Evolutionary conservation across 768 basidiomycete genomes (phyloP).

Genomic region (Tricholoma sp.): DNA sequence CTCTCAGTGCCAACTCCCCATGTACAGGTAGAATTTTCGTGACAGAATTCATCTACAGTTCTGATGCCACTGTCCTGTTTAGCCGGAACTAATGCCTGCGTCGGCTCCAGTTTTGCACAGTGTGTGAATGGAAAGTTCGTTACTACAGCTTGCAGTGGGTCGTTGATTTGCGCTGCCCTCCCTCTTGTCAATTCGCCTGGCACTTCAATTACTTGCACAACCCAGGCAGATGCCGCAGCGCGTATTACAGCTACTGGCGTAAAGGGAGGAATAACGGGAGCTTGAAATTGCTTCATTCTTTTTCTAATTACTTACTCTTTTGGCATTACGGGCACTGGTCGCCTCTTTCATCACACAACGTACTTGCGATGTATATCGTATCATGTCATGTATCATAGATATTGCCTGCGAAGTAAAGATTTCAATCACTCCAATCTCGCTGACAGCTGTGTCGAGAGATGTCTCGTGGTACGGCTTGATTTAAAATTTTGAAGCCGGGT

Average conservation of each 20-base stretch:
- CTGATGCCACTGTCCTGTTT: slow-evolving; percentile 10
- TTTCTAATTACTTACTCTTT: slow-evolving; percentile 9
- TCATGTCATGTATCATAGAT: background rate
- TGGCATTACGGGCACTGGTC: background rate
- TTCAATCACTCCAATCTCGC: background rate
- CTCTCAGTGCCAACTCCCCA: slow-evolving; percentile 29
- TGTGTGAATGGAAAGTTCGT: slow-evolving; percentile 40
- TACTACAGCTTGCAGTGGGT: slow-evolving; percentile 21
- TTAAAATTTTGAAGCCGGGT: background rate
- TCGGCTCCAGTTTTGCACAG: slow-evolving; percentile 39
- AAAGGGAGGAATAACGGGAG: slow-evolving; percentile 37
- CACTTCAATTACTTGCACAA: slow-evolving; percentile 38
- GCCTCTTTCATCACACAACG: background rate
- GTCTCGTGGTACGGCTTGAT: too few relatives aligned
- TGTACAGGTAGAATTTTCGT: slow-evolving; percentile 24
- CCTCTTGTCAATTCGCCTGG: slow-evolving; percentile 39
- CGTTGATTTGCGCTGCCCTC: slow-evolving; percentile 33
- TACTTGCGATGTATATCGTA: too few relatives aligned
- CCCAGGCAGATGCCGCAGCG: slow-evolving; percentile 28
- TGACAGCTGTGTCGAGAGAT: too few relatives aligned
- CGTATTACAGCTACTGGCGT: slow-evolving; percentile 39
- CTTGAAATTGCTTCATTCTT: slow-evolving; percentile 3
- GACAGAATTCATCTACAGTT: background rate
- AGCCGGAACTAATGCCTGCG: slow-evolving; percentile 40
- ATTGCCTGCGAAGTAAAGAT: background rate